phyloP scores from a whole-genome alignment of 345 rosid genomes.

The Camelina hispida region DNA sequence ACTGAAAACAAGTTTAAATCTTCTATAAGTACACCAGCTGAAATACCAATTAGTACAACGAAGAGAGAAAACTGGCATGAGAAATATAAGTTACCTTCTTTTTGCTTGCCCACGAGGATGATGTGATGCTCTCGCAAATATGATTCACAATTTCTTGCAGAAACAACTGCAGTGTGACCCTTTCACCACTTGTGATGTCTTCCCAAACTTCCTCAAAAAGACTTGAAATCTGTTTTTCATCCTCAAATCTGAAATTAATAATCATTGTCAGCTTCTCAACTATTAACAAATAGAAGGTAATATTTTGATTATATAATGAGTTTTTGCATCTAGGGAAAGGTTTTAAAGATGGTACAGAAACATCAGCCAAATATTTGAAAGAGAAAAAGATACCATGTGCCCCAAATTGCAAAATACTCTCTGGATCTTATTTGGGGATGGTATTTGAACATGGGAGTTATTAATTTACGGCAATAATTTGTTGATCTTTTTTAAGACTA shows the following conservation, averaged over 20 bases:
- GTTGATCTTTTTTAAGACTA: neutral
- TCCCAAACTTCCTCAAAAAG: slow-evolving; percentile 98
- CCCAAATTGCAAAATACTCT: neutral
- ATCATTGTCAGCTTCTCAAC: slow-evolving; percentile 1
- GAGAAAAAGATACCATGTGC: slow-evolving; percentile 1
- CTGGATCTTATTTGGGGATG: slow-evolving; percentile 21
- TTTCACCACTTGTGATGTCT: slow-evolving; percentile 88
- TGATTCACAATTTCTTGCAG: slow-evolving; percentile 77
- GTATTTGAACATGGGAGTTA: slow-evolving; percentile 1
- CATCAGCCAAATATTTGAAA: slow-evolving; percentile 12
- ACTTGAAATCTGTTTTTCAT: slow-evolving; percentile 79
- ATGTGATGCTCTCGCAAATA: slow-evolving; percentile 70
- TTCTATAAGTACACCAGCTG: slow-evolving; percentile 19
- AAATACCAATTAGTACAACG: slow-evolving; percentile 9
- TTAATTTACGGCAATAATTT: neutral
- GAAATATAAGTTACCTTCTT: slow-evolving; percentile 54
- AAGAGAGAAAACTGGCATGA: slow-evolving; percentile 11
- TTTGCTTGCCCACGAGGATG: slow-evolving; percentile 95
- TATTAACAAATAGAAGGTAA: slow-evolving; percentile 3
- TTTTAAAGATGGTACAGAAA: slow-evolving; percentile 6
- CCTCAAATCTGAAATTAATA: slow-evolving; percentile 76
- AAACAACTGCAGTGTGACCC: slow-evolving; percentile 80
- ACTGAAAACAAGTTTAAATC: slow-evolving; percentile 52
- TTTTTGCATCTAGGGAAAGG: neutral
- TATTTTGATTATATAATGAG: neutral